A percentile compares a stretch with the other conserved stretches of the same genome.
These are phyloP conservation scores for Phycomyces blakesleeanus DNA, from an alignment of 192 early-diverging fungal species.

Conservation along the genomic window DNA sequence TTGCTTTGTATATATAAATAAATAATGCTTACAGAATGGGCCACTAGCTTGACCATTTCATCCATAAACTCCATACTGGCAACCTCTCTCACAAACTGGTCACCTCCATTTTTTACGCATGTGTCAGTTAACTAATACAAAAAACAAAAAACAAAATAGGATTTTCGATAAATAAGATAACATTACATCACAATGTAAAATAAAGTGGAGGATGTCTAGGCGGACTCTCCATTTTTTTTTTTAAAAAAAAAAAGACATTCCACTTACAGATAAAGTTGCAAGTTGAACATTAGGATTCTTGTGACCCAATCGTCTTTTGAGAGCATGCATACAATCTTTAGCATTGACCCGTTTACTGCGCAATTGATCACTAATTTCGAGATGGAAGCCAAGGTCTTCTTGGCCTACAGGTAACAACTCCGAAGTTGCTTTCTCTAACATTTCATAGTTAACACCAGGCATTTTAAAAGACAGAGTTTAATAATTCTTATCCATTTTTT, in stretches of 20 bases:
- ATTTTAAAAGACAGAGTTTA: too few species aligned
- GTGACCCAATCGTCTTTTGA: conserved; percentile 80
- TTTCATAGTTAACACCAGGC: background rate
- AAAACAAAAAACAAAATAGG: background rate
- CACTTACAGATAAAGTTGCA: conserved; percentile 70
- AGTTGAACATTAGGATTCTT: conserved; percentile 95
- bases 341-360: conserved; percentile 77
- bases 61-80: conserved; percentile 90
- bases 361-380: conserved; percentile 93
- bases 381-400: conserved; percentile 76
- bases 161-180: background rate
- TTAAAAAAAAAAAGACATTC: background rate
- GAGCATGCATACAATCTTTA: conserved; percentile 67
- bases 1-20: conserved; percentile 6
- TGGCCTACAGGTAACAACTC: conserved; percentile 84
- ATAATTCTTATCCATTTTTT: background rate
- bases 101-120: conserved; percentile 93
- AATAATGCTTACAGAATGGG: conserved; percentile 55
- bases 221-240: too few species aligned
- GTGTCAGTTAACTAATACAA: conserved; percentile 72
- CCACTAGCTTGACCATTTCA: conserved; percentile 62
- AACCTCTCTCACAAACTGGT: conserved; percentile 80
- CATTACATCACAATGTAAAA: conserved; percentile 8
- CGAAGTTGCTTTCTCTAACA: conserved; percentile 74
- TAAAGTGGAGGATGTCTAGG: background rate